Conservation (phyloP, 2,329 filamentous ascomycete species). For the Cladosporium sp. region DNA sequence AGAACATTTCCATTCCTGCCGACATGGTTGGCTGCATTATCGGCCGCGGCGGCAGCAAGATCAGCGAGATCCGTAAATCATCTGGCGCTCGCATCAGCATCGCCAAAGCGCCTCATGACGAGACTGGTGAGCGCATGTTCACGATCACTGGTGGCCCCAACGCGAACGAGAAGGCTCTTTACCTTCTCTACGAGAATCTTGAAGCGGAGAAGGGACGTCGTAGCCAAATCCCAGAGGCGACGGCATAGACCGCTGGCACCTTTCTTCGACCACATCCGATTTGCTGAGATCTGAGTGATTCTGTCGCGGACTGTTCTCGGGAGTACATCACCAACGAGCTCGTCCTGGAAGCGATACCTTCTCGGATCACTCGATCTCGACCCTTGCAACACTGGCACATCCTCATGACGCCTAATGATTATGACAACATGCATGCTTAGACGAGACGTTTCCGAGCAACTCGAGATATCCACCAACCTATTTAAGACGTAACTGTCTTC, state of each 20-base stretch:
- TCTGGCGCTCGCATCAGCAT: constrained; percentile 97
- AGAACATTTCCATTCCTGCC: constrained; percentile 98
- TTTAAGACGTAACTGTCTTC: constrained; percentile 9
- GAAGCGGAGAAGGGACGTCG: constrained; percentile 99
- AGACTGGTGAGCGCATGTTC: constrained; percentile 98
- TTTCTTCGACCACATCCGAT: constrained; percentile 12
- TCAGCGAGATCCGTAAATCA: constrained; percentile 96
- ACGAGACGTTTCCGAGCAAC: constrained; percentile 17
- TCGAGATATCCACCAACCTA: constrained; percentile 18
- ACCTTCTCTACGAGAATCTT: constrained; percentile 96
- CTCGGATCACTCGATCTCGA: not conserved
- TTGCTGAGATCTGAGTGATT: constrained; percentile 9
- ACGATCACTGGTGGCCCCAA: constrained; percentile 95
- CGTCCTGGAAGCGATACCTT: not conserved
- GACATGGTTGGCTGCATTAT: constrained; percentile 99
- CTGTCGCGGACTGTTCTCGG: constrained; percentile 7
- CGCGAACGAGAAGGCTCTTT: constrained; percentile 92
- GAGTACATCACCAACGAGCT: not conserved
- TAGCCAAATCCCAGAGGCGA: constrained; percentile 62
- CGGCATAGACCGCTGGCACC: constrained; percentile 14
- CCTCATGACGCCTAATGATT: constrained; percentile 25
- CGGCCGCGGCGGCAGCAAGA: constrained; percentile 90
- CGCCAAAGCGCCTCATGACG: constrained; percentile 93
- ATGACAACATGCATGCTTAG: constrained; percentile 24
- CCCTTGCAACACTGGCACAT: constrained; percentile 15